Percentiles rank a stretch among this genome's conserved stretches.
Conservation (phyloP, 2,329 filamentous ascomycete genomes). For the Aspergillus pseudoterreus region DNA sequence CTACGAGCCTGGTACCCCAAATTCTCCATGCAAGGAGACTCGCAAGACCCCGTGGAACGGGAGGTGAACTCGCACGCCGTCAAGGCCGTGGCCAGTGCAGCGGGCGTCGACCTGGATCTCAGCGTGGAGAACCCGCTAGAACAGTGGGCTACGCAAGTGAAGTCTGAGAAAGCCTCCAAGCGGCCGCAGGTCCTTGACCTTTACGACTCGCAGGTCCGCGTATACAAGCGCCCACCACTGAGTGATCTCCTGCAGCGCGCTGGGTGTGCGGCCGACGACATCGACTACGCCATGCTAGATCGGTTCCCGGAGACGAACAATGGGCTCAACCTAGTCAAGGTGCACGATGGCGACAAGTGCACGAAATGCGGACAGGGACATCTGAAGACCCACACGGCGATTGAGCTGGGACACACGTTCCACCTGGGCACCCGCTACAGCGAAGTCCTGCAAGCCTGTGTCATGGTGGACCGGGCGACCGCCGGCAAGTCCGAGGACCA, state of each 20-base stretch:
- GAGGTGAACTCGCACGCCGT: conserved; percentile 60
- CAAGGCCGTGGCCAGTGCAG: conserved; percentile 49
- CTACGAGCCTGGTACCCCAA: conserved; percentile 67
- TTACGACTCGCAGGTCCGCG: conserved; percentile 39
- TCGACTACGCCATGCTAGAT: conserved; percentile 34
- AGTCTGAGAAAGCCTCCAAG: conserved; percentile 18
- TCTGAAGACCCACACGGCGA: conserved; percentile 66
- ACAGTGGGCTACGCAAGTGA: conserved; percentile 49
- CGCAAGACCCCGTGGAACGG: conserved; percentile 30
- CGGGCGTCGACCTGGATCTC: conserved; percentile 66
- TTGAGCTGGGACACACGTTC: conserved; percentile 95
- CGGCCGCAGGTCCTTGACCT: conserved; percentile 35
- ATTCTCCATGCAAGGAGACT: conserved; percentile 33
- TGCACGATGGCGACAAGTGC: conserved; percentile 67
- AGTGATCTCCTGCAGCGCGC: conserved; percentile 31
- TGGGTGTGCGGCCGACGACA: conserved; percentile 24
- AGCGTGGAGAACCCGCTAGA: conserved; percentile 59
- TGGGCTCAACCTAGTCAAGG: conserved; percentile 61
- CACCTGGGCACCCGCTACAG: conserved; percentile 88
- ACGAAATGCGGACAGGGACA: conserved; percentile 62
- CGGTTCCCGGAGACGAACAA: conserved; percentile 38
- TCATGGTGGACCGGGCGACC: conserved; percentile 45
- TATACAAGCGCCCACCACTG: conserved; percentile 37
- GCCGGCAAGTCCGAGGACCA: conserved; percentile 23
- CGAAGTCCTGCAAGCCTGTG: conserved; percentile 63